Evolutionary conservation across 1,139 yeast species (phyloP).

Genomic region (Hyphopichia wangnamkhiaoensis): DNA sequence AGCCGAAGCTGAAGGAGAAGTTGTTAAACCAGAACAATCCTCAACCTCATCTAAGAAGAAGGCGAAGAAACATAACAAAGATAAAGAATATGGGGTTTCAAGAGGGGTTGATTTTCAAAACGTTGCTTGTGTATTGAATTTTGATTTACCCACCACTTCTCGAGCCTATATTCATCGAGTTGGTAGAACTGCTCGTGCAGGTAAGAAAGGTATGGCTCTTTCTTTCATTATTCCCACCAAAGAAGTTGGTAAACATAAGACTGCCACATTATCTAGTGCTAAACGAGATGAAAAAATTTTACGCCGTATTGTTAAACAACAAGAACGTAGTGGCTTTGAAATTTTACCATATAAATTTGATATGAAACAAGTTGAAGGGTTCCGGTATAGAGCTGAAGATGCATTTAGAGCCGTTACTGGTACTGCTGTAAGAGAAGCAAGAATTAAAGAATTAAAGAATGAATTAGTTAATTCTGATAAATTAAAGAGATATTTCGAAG

Average conservation of each 20-base stretch:
- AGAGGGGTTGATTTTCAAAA: slow-evolving; percentile 97
- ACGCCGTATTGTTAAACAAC: slow-evolving; percentile 74
- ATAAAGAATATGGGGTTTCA: slow-evolving; percentile 87
- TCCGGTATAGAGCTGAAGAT: slow-evolving; percentile 95
- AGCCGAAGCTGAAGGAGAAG: slow-evolving; percentile 19
- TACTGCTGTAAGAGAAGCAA: slow-evolving; percentile 88
- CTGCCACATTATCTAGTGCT: slow-evolving; percentile 69
- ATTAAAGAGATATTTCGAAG: slow-evolving; percentile 92
- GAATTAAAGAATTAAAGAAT: slow-evolving; percentile 84
- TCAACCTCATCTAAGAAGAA: slow-evolving; percentile 21
- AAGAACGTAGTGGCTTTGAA: slow-evolving; percentile 71
- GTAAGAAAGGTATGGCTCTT: slow-evolving; percentile 91
- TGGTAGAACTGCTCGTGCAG: slow-evolving; percentile 98
- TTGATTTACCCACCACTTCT: slow-evolving; percentile 90
- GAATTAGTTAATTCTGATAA: slow-evolving; percentile 89
- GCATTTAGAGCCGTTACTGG: slow-evolving; percentile 94
- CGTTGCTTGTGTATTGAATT: slow-evolving; percentile 94
- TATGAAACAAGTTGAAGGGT: slow-evolving; percentile 89
- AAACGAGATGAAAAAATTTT: slow-evolving; percentile 86
- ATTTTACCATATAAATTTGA: slow-evolving; percentile 86
- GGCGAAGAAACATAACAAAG: slow-evolving; percentile 44
- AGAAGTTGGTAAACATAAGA: slow-evolving; percentile 87
- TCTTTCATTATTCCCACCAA: slow-evolving; percentile 86
- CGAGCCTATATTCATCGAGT: slow-evolving; percentile 90
- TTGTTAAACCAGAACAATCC: slow-evolving; percentile 13